Percentiles rank a stretch among this genome's conserved stretches.
These are phyloP conservation scores for Penicillium malachiteum DNA, from an alignment of 495 filamentous ascomycete species.

Conservation along the genomic window DNA sequence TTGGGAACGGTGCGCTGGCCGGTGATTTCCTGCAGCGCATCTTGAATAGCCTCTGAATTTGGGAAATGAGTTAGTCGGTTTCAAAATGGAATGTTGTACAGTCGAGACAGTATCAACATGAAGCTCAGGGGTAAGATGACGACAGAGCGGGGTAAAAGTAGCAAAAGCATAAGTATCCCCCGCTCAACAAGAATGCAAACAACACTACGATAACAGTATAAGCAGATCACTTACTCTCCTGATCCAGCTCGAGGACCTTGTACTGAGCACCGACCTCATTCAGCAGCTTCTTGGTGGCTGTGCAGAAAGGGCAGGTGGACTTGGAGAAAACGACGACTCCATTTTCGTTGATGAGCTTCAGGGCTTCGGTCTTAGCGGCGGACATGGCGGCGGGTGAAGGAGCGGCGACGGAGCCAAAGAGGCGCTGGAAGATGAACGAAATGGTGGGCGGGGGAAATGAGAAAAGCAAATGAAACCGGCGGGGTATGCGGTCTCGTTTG, in stretches of 20 bases:
- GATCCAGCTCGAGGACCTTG: slow-evolving; percentile 77
- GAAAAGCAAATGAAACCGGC: slow-evolving; percentile 9
- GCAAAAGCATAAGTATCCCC: neutral
- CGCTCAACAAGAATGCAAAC: neutral
- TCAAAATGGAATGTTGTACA: neutral
- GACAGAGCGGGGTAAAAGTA: slow-evolving; percentile 2
- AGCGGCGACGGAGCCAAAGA: slow-evolving; percentile 65
- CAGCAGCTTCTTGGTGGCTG: slow-evolving; percentile 71
- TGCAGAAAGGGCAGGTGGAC: slow-evolving; percentile 95
- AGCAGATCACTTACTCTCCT: slow-evolving; percentile 59
- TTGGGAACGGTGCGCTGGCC: slow-evolving; percentile 88
- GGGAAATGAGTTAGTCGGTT: neutral
- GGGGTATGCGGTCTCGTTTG: slow-evolving; percentile 15
- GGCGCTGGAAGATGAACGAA: slow-evolving; percentile 70
- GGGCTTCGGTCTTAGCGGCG: slow-evolving; percentile 81
- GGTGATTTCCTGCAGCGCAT: slow-evolving; percentile 75
- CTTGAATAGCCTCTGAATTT: slow-evolving; percentile 75
- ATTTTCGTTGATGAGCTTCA: slow-evolving; percentile 87
- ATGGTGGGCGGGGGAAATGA: slow-evolving; percentile 54
- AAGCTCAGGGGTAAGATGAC: neutral
- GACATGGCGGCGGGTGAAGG: slow-evolving; percentile 67
- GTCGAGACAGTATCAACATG: neutral
- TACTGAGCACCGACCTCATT: slow-evolving; percentile 68
- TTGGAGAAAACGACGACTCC: slow-evolving; percentile 95
- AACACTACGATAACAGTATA: neutral